phyloP scores from a whole-genome alignment of 176 grass and related monocot genomes.

The Bonia amplexicaulis region DNA sequence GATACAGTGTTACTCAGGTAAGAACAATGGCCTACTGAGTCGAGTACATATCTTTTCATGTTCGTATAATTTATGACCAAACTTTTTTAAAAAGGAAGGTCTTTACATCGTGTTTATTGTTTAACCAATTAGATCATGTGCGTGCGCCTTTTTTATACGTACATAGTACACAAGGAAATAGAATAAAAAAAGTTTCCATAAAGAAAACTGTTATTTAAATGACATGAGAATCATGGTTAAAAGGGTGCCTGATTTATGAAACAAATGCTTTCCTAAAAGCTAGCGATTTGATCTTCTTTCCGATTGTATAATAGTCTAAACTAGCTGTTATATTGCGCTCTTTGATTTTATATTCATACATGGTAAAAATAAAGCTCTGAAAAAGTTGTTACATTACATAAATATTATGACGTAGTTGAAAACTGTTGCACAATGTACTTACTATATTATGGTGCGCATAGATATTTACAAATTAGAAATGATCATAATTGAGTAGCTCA shows the following conservation, averaged over 20 bases:
- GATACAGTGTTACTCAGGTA: neutral
- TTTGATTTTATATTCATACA: neutral
- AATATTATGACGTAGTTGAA: neutral
- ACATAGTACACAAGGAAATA: neutral
- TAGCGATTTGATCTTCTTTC: neutral
- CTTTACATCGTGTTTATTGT: neutral
- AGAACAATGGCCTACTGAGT: neutral
- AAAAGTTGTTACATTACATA: neutral
- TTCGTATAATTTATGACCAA: neutral
- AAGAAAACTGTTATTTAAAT: neutral
- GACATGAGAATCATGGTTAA: neutral
- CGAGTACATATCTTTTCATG: neutral
- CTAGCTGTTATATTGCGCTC: neutral
- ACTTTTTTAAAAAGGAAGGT: neutral
- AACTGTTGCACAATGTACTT: neutral
- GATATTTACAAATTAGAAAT: neutral
- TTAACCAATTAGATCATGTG: neutral
- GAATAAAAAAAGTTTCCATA: neutral
- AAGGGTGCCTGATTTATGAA: neutral
- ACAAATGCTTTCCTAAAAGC: neutral
- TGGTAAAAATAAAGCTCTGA: neutral
- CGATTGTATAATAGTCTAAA: neutral
- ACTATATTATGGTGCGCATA: neutral
- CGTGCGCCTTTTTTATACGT: neutral
- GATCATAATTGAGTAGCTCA: neutral